Percentiles rank a stretch among this genome's conserved stretches.
Conservation (phyloP, 2,329 filamentous ascomycete species). For the Alternaria novae-zelandiae region DNA sequence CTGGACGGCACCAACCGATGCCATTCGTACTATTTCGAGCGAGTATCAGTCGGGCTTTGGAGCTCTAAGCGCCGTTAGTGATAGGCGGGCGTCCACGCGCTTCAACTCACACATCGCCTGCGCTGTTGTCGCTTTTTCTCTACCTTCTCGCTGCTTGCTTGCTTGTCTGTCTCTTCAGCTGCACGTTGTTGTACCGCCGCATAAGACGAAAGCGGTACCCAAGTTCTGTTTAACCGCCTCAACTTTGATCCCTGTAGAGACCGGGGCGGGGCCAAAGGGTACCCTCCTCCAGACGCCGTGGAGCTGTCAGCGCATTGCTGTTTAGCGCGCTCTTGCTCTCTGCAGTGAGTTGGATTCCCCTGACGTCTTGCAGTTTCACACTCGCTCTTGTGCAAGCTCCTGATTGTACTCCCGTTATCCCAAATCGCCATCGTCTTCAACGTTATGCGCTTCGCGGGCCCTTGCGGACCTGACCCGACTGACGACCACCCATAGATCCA, state of each 20-base stretch:
- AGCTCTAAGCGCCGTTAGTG: conserved; percentile 47
- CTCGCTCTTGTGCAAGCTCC: conserved; percentile 34
- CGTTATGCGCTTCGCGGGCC: conserved; percentile 40
- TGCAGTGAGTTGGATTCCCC: conserved; percentile 48
- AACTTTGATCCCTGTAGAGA: conserved; percentile 41
- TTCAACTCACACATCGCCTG: conserved; percentile 36
- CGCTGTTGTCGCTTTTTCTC: conserved; percentile 40
- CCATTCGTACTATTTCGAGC: conserved; percentile 46
- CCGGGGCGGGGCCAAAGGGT: conserved; percentile 48
- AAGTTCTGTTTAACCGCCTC: conserved; percentile 43
- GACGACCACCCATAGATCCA: conserved; percentile 37
- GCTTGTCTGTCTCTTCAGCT: conserved; percentile 44
- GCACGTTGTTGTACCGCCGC: conserved; percentile 41
- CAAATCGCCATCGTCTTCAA: conserved; percentile 35
- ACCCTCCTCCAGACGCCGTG: conserved; percentile 47
- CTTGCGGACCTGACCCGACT: conserved; percentile 33
- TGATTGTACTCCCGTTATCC: conserved; percentile 35
- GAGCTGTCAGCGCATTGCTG: conserved; percentile 41
- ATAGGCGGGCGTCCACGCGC: conserved; percentile 44
- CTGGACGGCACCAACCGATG: conserved; percentile 33
- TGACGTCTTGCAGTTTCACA: conserved; percentile 35
- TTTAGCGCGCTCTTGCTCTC: conserved; percentile 48
- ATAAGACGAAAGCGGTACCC: conserved; percentile 48
- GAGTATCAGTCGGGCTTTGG: conserved; percentile 37
- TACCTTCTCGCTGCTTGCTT: conserved; percentile 31